Conservation (phyloP, 169 alveolate genomes). For the Eimeria acervulina region DNA sequence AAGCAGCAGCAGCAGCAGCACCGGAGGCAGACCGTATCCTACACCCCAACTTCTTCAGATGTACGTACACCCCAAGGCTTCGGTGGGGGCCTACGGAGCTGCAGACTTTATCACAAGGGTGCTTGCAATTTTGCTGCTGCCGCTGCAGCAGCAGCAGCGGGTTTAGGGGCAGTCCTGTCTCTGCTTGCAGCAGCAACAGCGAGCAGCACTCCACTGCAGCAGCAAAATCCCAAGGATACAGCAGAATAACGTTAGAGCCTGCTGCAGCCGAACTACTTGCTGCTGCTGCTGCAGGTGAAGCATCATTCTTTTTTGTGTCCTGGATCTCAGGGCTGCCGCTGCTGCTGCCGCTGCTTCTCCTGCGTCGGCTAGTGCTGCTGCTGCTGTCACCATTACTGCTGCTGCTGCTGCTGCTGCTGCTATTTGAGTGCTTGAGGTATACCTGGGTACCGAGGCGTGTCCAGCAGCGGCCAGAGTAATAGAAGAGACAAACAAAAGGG, state of each 20-base stretch:
- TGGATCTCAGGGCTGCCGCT: not conserved
- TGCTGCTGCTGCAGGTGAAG: not conserved
- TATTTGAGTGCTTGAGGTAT: not conserved
- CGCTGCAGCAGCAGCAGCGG: not conserved
- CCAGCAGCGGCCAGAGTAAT: not conserved
- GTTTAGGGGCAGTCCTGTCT: not conserved
- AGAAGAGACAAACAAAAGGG: not conserved
- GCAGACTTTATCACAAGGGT: not conserved
- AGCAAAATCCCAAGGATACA: conserved; percentile 18
- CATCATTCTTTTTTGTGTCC: not conserved
- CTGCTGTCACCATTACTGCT: no score
- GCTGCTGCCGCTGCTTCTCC: not conserved
- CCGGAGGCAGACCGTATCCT: not conserved
- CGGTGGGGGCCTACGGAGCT: not conserved
- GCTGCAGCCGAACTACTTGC: not conserved
- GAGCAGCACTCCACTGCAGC: not conserved
- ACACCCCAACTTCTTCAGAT: not conserved
- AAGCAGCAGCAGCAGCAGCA: conserved; percentile 8
- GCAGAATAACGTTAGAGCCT: not conserved
- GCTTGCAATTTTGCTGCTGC: not conserved
- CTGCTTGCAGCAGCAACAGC: not conserved
- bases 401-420: no score
- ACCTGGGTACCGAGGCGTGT: not conserved
- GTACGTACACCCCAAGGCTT: conserved; percentile 32
- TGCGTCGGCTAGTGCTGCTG: no score